Percentiles rank a stretch among this genome's conserved stretches.
Conservation (phyloP, 495 filamentous ascomycete genomes). For the Lentithecium fluviatile region DNA sequence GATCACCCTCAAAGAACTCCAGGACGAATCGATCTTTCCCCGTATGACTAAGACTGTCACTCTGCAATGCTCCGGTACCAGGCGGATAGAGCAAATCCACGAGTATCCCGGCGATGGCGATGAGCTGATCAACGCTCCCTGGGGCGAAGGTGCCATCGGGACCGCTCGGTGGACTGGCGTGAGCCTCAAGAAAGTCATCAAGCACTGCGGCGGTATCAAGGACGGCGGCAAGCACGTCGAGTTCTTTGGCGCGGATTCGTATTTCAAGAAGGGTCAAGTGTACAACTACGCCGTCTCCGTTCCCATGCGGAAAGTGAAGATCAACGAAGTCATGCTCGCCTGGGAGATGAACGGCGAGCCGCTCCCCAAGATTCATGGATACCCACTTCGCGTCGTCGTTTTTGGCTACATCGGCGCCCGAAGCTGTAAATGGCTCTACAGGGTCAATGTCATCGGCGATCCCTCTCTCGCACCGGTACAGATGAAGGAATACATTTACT, state of each 20-base stretch:
- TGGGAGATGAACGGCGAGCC: slow-evolving; percentile 71
- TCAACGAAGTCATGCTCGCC: slow-evolving; percentile 64
- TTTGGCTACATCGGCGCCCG: slow-evolving; percentile 63
- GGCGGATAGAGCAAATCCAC: slow-evolving; percentile 64
- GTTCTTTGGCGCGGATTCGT: slow-evolving; percentile 64
- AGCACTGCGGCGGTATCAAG: slow-evolving; percentile 60
- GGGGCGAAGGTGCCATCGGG: slow-evolving; percentile 64
- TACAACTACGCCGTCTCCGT: slow-evolving; percentile 64
- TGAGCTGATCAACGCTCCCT: slow-evolving; percentile 67
- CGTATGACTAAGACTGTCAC: slow-evolving; percentile 55
- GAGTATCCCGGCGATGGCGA: slow-evolving; percentile 65
- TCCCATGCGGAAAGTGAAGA: slow-evolving; percentile 63
- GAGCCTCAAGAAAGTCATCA: slow-evolving; percentile 64
- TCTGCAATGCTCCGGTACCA: slow-evolving; percentile 68
- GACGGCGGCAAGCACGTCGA: slow-evolving; percentile 60
- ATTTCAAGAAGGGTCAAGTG: slow-evolving; percentile 62
- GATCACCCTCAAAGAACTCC: slow-evolving; percentile 56
- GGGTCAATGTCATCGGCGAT: slow-evolving; percentile 51
- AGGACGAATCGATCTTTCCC: slow-evolving; percentile 57
- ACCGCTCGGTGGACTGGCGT: slow-evolving; percentile 63
- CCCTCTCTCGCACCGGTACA: slow-evolving; percentile 45
- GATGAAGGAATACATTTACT: slow-evolving; percentile 59
- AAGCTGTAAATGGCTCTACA: slow-evolving; percentile 59
- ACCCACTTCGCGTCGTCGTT: slow-evolving; percentile 60
- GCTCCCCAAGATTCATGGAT: slow-evolving; percentile 65